Evolutionary conservation across 345 rosid species (phyloP).

Genomic region (Noccaea bulbosa): DNA sequence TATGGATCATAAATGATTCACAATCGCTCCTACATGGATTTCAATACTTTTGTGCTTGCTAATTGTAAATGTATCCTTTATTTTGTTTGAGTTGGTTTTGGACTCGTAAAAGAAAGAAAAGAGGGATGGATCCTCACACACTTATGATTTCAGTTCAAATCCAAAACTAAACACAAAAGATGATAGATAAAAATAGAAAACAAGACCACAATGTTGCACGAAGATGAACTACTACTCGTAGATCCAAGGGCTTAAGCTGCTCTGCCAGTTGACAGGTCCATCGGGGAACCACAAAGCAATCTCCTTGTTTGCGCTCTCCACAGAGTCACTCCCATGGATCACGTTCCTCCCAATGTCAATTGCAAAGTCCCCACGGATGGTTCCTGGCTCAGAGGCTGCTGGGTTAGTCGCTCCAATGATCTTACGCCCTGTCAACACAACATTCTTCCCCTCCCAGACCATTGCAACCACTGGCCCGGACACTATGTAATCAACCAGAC

Average conservation of each 20-base stretch:
- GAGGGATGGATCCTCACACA: neutral
- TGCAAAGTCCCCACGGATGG: conserved; percentile 93
- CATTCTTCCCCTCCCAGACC: conserved; percentile 96
- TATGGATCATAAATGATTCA: conserved; percentile 91
- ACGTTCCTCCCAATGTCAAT: conserved; percentile 94
- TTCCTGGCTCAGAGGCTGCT: conserved; percentile 84
- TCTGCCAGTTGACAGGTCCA: conserved; percentile 75
- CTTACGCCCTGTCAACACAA: conserved; percentile 82
- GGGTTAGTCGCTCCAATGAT: conserved; percentile 99
- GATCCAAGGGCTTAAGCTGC: conserved; percentile 83
- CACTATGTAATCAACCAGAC: conserved; percentile 87
- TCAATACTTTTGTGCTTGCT: conserved; percentile 42
- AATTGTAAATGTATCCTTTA: neutral
- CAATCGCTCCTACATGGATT: conserved; percentile 92
- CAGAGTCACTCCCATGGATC: conserved; percentile 88
- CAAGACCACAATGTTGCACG: neutral
- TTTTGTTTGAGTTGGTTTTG: neutral
- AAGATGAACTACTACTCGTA: conserved; percentile 48
- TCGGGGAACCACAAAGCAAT: conserved; percentile 94
- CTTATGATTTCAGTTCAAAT: neutral
- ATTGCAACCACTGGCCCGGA: conserved; percentile 97
- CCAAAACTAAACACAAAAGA: neutral
- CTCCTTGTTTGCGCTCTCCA: conserved; percentile 85
- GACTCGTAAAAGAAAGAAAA: neutral
- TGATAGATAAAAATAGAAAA: neutral